A percentile compares a stretch with the other conserved stretches of the same genome.
These are phyloP conservation scores for Rossbeevera mucosa DNA, from an alignment of 768 basidiomycete genomes.

Conservation along the genomic window DNA sequence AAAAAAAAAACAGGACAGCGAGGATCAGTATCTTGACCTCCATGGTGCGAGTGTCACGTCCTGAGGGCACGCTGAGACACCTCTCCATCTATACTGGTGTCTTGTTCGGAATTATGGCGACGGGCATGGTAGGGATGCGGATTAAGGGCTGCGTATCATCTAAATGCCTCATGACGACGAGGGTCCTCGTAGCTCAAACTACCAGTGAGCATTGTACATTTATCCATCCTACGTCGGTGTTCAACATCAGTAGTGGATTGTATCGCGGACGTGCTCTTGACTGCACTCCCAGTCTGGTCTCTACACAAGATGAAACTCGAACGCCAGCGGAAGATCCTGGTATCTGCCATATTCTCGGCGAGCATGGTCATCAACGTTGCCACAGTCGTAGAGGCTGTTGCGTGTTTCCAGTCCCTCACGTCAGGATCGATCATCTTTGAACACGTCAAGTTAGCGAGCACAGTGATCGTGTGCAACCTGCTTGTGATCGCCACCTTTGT, in stretches of 20 bases:
- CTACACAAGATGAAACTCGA: conserved; percentile 13
- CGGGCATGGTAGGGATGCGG: conserved; percentile 7
- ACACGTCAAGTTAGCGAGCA: conserved; percentile 20
- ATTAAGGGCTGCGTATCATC: conserved; percentile 5
- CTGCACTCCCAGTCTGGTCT: conserved; percentile 16
- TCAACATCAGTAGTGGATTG: conserved; percentile 16
- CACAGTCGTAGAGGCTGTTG: conserved; percentile 14
- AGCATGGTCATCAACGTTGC: conserved; percentile 18
- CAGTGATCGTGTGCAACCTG: conserved; percentile 22
- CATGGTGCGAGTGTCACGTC: conserved; percentile 20
- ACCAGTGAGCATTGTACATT: conserved; percentile 14
- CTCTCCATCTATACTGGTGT: conserved; percentile 7
- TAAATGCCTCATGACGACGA: conserved; percentile 8
- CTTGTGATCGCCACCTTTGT: conserved; percentile 20
- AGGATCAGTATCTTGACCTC: conserved; percentile 25
- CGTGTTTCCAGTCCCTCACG: conserved; percentile 1
- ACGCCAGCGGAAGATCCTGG: conserved; percentile 13
- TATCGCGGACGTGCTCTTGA: conserved; percentile 19
- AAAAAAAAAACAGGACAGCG: conserved; percentile 13
- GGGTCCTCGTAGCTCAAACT: conserved; percentile 14
- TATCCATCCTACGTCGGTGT: background rate
- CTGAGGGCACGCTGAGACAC: conserved; percentile 7
- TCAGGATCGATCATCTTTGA: conserved; percentile 17
- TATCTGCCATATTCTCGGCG: conserved; percentile 21
- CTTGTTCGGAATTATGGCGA: conserved; percentile 15